phyloP scores from a whole-genome alignment of 176 grass and related monocot genomes.

The Coix lacrymajobi region DNA sequence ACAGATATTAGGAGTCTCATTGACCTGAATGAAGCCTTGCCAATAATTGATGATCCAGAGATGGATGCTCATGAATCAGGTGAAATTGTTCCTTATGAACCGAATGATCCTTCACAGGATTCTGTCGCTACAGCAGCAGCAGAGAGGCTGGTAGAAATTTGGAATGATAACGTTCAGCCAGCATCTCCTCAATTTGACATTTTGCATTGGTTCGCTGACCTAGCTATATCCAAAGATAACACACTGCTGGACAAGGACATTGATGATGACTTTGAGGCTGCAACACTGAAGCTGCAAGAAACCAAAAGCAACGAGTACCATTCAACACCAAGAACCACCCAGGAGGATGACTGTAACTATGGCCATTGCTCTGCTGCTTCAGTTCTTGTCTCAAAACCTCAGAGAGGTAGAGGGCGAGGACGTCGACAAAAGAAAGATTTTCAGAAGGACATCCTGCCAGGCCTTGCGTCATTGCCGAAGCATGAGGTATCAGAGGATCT shows the following conservation, averaged over 20 bases:
- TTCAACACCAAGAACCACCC: constrained; percentile 13
- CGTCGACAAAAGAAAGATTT: constrained; percentile 46
- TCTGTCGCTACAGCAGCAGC: constrained; percentile 33
- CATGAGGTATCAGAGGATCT: constrained; percentile 62
- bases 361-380: constrained; percentile 23
- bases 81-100: constrained; percentile 22
- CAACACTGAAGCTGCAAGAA: constrained; percentile 51
- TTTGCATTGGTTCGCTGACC: constrained; percentile 60
- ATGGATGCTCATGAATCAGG: constrained; percentile 12
- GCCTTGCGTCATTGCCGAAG: constrained; percentile 42
- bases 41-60: constrained; percentile 39
- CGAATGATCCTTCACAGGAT: constrained; percentile 28
- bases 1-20: constrained; percentile 35
- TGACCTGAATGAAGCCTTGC: constrained; percentile 58
- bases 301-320: constrained; percentile 12
- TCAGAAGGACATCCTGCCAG: constrained; percentile 53
- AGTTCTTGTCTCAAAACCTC: constrained; percentile 30
- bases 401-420: constrained; percentile 38
- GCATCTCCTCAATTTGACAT: constrained; percentile 24
- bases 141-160: constrained; percentile 48
- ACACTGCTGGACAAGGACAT: constrained; percentile 12
- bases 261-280: constrained; percentile 50
- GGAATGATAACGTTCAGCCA: not conserved
- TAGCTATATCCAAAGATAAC: constrained; percentile 33
- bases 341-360: constrained; percentile 8